These are phyloP conservation scores for Astragalus glycyphyllos DNA, from an alignment of 306 rosid genomes.

Conservation along the genomic window DNA sequence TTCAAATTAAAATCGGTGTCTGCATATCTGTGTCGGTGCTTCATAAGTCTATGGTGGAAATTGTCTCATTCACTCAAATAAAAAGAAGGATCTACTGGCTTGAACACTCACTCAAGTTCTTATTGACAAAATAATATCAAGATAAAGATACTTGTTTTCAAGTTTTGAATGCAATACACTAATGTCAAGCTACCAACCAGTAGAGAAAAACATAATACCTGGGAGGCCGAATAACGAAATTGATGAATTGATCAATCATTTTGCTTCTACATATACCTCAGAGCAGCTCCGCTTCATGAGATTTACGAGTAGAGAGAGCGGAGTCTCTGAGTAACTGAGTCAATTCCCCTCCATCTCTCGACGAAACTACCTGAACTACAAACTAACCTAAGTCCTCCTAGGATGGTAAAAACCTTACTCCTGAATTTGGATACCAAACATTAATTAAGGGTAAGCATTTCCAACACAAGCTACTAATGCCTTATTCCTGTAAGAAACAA, in stretches of 20 bases:
- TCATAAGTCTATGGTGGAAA: neutral
- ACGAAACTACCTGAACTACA: conserved; percentile 5
- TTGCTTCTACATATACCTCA: conserved; percentile 50
- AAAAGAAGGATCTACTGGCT: conserved; percentile 33
- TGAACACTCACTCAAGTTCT: no score
- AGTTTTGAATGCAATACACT: conserved; percentile 34
- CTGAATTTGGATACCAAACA: conserved; percentile 22
- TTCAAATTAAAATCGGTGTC: no score
- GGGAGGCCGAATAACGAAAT: conserved; percentile 96
- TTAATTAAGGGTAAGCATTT: conserved; percentile 26
- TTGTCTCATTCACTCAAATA: conserved; percentile 26
- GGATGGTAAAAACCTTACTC: conserved; percentile 27
- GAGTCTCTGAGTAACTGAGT: conserved; percentile 49
- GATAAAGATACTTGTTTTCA: conserved; percentile 1
- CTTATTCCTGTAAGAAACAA: conserved; percentile 39
- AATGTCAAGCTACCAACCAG: conserved; percentile 19
- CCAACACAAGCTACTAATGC: conserved; percentile 34
- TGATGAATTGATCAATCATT: conserved; percentile 96
- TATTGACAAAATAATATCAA: neutral
- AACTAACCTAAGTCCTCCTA: conserved; percentile 35
- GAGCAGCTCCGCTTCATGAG: conserved; percentile 61
- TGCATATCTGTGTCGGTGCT: no score
- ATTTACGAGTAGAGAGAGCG: conserved; percentile 42
- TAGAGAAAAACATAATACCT: conserved; percentile 56
- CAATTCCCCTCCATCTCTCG: conserved; percentile 40